Evolutionary conservation across 495 filamentous ascomycete species (phyloP).

Genomic region (Xylaria flabelliformis): DNA sequence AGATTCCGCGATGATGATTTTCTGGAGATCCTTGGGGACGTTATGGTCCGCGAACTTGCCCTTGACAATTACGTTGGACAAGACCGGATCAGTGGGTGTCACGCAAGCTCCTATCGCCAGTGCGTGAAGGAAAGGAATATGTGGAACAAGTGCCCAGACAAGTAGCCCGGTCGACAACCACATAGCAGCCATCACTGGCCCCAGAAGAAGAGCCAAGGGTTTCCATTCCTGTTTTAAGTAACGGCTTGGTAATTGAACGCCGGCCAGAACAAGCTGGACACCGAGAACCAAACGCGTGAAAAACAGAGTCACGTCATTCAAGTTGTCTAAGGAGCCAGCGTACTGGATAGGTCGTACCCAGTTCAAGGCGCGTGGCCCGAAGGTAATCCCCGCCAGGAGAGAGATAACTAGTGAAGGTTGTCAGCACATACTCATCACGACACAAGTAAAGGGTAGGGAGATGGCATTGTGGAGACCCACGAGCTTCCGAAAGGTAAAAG

Average conservation of each 20-base stretch:
- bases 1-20: slow-evolving; percentile 88
- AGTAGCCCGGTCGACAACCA: slow-evolving; percentile 84
- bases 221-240: slow-evolving; percentile 85
- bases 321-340: slow-evolving; percentile 61
- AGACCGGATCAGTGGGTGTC: slow-evolving; percentile 89
- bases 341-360: slow-evolving; percentile 80
- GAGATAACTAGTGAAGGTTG: slow-evolving; percentile 70
- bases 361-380: slow-evolving; percentile 80
- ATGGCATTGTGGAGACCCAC: slow-evolving; percentile 56
- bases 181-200: slow-evolving; percentile 87
- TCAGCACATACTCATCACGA: background rate
- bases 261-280: slow-evolving; percentile 88
- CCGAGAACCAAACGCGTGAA: slow-evolving; percentile 90
- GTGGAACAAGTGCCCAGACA: slow-evolving; percentile 79
- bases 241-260: slow-evolving; percentile 87
- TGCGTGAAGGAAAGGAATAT: slow-evolving; percentile 75
- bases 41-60: slow-evolving; percentile 93
- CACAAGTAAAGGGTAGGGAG: background rate
- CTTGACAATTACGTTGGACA: slow-evolving; percentile 91
- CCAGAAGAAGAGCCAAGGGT: slow-evolving; percentile 74
- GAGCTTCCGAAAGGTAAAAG: slow-evolving; percentile 89
- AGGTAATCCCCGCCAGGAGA: slow-evolving; percentile 74
- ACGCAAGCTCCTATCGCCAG: slow-evolving; percentile 83
- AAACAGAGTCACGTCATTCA: slow-evolving; percentile 66
- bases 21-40: slow-evolving; percentile 80